Evolutionary conservation across 805 yeast genomes (phyloP), one percentile per base, ranked within the genome.

Genomic region (Candida endomychidarum): DNA sequence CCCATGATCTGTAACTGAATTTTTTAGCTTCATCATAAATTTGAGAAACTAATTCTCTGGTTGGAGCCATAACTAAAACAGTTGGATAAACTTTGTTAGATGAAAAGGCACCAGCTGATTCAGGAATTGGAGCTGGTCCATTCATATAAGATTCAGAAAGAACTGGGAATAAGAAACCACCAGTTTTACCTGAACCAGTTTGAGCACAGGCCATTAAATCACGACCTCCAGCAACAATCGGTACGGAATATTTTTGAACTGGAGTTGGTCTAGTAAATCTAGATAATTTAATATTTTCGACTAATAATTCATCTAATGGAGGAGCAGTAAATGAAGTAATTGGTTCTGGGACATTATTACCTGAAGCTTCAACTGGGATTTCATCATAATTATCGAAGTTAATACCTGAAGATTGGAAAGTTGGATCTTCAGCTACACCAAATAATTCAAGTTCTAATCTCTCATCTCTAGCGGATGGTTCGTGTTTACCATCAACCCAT

Each of bases 131-230:
- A 43, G 86, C 75, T 41, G 99, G 99, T 39, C 99, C 99, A 55
- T 74, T 78, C 64, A 78, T 72, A 72, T 83, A 93, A 46, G 95
- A 86, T 72, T 89, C 89, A 35, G 96, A 85, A 55, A 93, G 77
- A 41, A 93, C 96, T 49, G 99, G 99, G 86, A 93, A 93, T 63
- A 93, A 75, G 78, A 93, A 93, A 52, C 99, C 99, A 78, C 98
- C 99, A 61, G 99, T 93, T 75, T 93, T 93, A 80, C 99, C 99
- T 44, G 98, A 90, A 83, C 96, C 96, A 53, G 96, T 87, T 75
- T 88, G 96, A 45, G 96, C 96, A 79, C 96, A 88, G 25, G 96
- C 96, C 96, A 87, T 88, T 70, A 87, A 77, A 69, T 87, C 96
- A 70, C 96, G 80, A 57, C 90, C 88, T 45, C 74, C 80, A 45